phyloP scores from a whole-genome alignment of 139 green algal species.

The Coccomyxa sp. region DNA sequence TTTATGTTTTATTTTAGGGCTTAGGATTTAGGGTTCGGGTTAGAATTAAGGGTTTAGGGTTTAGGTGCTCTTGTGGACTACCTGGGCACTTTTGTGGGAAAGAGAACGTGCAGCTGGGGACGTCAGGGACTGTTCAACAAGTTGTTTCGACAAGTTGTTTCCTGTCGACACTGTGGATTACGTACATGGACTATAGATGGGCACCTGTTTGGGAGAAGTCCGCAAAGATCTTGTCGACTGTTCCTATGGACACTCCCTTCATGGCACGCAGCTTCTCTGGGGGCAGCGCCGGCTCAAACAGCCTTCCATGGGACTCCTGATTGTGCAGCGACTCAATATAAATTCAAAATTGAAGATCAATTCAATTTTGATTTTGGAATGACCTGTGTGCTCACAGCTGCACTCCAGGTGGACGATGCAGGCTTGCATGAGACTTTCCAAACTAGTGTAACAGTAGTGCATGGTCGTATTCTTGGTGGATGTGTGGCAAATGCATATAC shows the following conservation, averaged over 20 bases:
- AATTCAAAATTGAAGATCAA: background rate
- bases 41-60: too few species aligned
- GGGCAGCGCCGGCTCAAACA: conserved; percentile 29
- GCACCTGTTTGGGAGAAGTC: background rate
- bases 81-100: too few species aligned
- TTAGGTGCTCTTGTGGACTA: too few species aligned
- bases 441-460: background rate
- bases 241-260: conserved; percentile 11
- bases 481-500: background rate
- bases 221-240: conserved; percentile 26
- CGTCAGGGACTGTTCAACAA: too few species aligned
- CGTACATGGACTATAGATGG: background rate
- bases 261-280: conserved; percentile 19
- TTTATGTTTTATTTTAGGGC: too few species aligned
- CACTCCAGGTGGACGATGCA: too few species aligned
- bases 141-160: too few species aligned
- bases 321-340: background rate
- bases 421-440: too few species aligned
- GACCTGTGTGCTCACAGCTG: too few species aligned
- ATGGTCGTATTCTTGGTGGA: background rate
- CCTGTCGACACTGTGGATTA: too few species aligned
- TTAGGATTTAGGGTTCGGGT: too few species aligned
- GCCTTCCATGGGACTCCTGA: conserved; percentile 12
- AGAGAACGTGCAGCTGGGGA: too few species aligned
- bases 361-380: background rate